A percentile compares a stretch with the other conserved stretches of the same genome.
Evolutionary conservation across 2,329 filamentous ascomycete genomes (phyloP).

Genomic region (Neofusicoccum kwambonambiense): DNA sequence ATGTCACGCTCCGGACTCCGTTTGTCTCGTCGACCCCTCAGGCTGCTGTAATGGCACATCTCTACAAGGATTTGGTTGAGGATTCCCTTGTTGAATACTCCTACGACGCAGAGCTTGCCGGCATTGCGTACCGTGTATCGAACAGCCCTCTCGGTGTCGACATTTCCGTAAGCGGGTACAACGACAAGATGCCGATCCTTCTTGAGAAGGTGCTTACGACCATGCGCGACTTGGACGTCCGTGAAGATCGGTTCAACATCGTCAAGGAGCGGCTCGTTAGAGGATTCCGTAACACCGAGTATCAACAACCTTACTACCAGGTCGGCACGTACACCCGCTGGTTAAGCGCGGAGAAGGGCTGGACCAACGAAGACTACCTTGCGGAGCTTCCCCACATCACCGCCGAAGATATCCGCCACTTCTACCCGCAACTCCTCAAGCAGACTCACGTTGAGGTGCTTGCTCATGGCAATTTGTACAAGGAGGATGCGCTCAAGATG

Average conservation of each 20-base stretch:
- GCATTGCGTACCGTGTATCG: slow-evolving; percentile 77
- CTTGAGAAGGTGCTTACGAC: slow-evolving; percentile 83
- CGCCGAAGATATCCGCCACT: slow-evolving; percentile 69
- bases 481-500: slow-evolving; percentile 84
- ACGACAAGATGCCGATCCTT: slow-evolving; percentile 90
- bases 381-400: slow-evolving; percentile 74
- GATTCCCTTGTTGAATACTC: slow-evolving; percentile 91
- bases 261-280: slow-evolving; percentile 81
- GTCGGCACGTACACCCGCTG: slow-evolving; percentile 80
- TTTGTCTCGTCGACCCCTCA: slow-evolving; percentile 76
- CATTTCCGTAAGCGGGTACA: slow-evolving; percentile 83
- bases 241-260: slow-evolving; percentile 84
- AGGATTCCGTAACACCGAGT: slow-evolving; percentile 81
- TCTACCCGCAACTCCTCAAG: slow-evolving; percentile 75
- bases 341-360: slow-evolving; percentile 74
- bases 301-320: slow-evolving; percentile 85
- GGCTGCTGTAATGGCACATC: slow-evolving; percentile 71
- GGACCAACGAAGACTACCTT: slow-evolving; percentile 75
- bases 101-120: slow-evolving; percentile 92
- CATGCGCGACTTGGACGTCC: slow-evolving; percentile 80
- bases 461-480: slow-evolving; percentile 89
- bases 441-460: slow-evolving; percentile 87
- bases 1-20: slow-evolving; percentile 76
- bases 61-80: slow-evolving; percentile 83
- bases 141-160: slow-evolving; percentile 72